Conservation (phyloP, 305 asterid genomes). For the Withania somnifera region DNA sequence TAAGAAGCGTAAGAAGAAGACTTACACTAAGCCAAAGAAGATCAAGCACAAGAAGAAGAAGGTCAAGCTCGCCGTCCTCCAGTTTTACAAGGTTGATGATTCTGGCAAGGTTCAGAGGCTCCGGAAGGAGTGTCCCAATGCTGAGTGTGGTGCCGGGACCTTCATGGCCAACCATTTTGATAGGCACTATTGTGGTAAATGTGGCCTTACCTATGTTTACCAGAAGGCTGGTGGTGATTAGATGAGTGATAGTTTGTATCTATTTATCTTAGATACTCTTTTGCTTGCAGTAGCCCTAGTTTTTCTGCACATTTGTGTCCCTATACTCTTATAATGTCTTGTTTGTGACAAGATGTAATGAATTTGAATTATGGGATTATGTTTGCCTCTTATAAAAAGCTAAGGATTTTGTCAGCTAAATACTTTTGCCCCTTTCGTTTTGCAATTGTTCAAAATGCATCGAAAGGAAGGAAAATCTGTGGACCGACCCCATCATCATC, state of each 20-base stretch:
- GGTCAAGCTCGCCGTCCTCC: background rate
- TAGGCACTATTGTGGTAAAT: background rate
- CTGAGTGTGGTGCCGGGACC: background rate
- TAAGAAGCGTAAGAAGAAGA: background rate
- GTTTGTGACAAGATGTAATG: background rate
- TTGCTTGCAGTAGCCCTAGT: background rate
- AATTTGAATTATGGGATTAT: background rate
- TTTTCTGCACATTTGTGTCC: background rate
- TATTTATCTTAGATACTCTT: background rate
- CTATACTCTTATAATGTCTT: background rate
- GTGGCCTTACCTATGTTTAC: conserved; percentile 1
- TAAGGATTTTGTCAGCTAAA: background rate
- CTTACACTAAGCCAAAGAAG: background rate
- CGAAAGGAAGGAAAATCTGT: too few species aligned
- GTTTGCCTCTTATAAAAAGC: background rate
- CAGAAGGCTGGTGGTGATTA: background rate
- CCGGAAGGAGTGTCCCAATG: background rate
- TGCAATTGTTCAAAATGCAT: too few species aligned
- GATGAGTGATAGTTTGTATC: background rate
- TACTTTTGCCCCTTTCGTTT: background rate
- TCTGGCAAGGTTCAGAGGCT: background rate
- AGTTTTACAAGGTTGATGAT: conserved; percentile 2
- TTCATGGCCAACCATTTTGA: background rate
- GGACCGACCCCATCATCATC: too few species aligned
- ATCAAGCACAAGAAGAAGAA: background rate